Evolutionary conservation across 352 stramenopile species (phyloP), one percentile per base, ranked within the genome.

Genomic region (Globisporangium polare): DNA sequence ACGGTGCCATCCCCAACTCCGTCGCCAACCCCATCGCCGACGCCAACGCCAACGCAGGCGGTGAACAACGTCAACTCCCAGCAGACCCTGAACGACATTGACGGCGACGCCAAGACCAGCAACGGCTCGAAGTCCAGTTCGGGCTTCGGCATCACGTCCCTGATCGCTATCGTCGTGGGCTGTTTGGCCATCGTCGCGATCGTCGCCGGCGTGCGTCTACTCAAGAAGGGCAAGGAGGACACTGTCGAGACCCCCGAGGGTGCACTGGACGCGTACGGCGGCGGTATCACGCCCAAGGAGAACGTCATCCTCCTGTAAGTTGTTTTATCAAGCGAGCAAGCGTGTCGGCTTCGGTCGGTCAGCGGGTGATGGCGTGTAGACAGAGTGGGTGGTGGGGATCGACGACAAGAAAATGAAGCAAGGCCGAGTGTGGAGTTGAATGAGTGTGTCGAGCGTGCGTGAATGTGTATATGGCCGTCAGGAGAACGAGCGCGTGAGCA

Each of bases 301-400:
- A 83, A 89, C 58, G 80, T 92, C 67, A 63, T 92, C 59, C 74
- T 92, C 65, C 73, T 92, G 60, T 92, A 92, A 87, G 70, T 80
- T n/a, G 15, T 86, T 56, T 56, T 56, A 56, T 56, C 50, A 43
- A 56, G 29, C 50, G 86, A 59, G 73, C 41, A 63, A 49, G n/a
- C 46, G 51, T 58, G 15, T 58, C 37, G 35, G 35, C 42, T 47
- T 54, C 26, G 27, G 26, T 18, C 18, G 49, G 18, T 24, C 29
- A 33, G 29, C 29, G 10, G 29, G n/a, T 18, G 50, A 10, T 43
- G 50, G 20, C 22, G 50, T 56, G 17, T 56, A 56, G 50, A 56
- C 10, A 43, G n/a, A 56, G 50, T 56, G 29, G 26, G 17, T 56
- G 29, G 26, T 7, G 51, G 59, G 63, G 65, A 62, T 59, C 53